These are phyloP conservation scores for Tremella yokohamensis DNA, from an alignment of 768 basidiomycete genomes.

Conservation along the genomic window DNA sequence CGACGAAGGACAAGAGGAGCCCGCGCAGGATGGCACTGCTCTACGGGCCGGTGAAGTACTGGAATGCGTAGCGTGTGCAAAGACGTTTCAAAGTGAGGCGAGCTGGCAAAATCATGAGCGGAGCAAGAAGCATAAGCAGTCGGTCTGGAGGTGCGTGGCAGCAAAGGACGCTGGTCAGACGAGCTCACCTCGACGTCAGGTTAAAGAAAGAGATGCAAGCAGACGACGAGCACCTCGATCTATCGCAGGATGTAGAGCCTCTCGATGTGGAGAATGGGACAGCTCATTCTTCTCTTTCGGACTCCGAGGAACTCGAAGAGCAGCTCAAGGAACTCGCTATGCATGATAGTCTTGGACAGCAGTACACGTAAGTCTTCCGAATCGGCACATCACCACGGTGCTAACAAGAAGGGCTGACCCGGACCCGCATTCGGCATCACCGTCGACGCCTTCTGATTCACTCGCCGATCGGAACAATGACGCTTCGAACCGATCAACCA, in stretches of 20 bases:
- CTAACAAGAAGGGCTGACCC: too few relatives aligned
- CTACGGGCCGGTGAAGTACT: conserved; percentile 28
- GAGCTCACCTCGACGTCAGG: conserved; percentile 27
- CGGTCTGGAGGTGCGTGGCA: conserved; percentile 62
- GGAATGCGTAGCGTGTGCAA: conserved; percentile 91
- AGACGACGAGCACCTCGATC: conserved; percentile 67
- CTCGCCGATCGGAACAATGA: too few relatives aligned
- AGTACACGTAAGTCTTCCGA: too few relatives aligned
- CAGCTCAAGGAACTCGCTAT: too few relatives aligned
- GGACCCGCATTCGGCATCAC: too few relatives aligned
- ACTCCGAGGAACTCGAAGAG: too few relatives aligned
- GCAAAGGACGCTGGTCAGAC: too few relatives aligned
- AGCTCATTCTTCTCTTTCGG: too few relatives aligned
- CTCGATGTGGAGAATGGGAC: too few relatives aligned
- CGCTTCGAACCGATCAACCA: neutral
- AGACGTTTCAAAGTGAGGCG: conserved; percentile 82
- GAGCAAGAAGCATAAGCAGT: conserved; percentile 87
- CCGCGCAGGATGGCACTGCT: conserved; percentile 25
- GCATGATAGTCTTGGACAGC: too few relatives aligned
- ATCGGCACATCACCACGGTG: too few relatives aligned
- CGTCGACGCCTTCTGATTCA: too few relatives aligned
- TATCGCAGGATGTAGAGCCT: conserved; percentile 36
- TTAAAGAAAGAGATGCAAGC: conserved; percentile 71
- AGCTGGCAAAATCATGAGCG: conserved; percentile 96
- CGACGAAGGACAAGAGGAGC: conserved; percentile 34